Evolutionary conservation across 441 rosid genomes (phyloP).

Genomic region (Manihot esculenta): DNA sequence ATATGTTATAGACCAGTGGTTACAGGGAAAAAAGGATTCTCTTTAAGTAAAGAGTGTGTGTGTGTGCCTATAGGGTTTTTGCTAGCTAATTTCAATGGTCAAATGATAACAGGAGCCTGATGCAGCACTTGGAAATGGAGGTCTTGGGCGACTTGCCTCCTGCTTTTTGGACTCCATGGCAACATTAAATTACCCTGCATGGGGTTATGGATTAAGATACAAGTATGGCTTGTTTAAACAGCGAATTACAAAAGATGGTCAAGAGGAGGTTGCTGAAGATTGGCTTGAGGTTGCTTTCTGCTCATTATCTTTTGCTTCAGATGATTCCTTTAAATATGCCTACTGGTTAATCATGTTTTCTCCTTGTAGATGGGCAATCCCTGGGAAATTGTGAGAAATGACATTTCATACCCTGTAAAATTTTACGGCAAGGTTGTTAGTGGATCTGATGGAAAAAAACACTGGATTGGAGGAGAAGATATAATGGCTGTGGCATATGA

Average conservation of each 20-base stretch:
- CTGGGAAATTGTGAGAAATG: constrained; percentile 96
- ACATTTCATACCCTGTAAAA: constrained; percentile 77
- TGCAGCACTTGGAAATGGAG: constrained; percentile 99
- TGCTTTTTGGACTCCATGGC: constrained; percentile 97
- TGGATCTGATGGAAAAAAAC: constrained; percentile 76
- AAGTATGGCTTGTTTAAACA: constrained; percentile 94
- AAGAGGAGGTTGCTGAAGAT: constrained; percentile 91
- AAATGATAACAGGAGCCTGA: constrained; percentile 72
- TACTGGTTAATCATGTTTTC: constrained; percentile 18
- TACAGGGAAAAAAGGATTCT: not conserved
- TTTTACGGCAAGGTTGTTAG: constrained; percentile 82
- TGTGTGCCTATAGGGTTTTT: not conserved
- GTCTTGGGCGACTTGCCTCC: constrained; percentile 98
- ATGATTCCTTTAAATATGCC: not conserved
- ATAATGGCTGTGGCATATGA: constrained; percentile 83
- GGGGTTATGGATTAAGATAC: constrained; percentile 99
- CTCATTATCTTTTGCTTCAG: constrained; percentile 7
- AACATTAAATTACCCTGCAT: constrained; percentile 89
- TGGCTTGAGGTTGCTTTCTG: constrained; percentile 86
- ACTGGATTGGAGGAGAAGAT: constrained; percentile 95
- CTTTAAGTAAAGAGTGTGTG: not conserved
- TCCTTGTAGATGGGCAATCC: constrained; percentile 85
- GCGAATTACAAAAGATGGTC: constrained; percentile 82
- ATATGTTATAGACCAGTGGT: not conserved
- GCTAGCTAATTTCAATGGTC: constrained; percentile 23